Evolutionary conservation across 495 filamentous ascomycete genomes (phyloP).

Genomic region (Penicillium silybi): DNA sequence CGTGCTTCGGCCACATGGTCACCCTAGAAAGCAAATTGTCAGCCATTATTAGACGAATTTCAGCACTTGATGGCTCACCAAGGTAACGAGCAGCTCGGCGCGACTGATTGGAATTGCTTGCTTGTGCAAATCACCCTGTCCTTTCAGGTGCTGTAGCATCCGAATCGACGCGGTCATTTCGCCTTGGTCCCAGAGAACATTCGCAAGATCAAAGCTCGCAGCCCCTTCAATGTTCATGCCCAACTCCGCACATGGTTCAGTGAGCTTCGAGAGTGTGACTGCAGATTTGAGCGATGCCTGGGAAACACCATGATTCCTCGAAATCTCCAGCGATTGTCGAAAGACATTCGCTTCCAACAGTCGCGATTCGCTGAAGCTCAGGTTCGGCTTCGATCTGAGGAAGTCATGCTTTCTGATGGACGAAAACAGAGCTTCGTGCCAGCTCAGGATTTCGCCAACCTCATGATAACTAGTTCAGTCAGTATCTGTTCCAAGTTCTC

Average conservation of each 20-base stretch:
- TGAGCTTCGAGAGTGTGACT: slow-evolving; percentile 72
- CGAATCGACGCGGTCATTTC: slow-evolving; percentile 87
- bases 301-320: slow-evolving; percentile 69
- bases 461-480: slow-evolving; percentile 66
- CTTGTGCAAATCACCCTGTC: slow-evolving; percentile 56
- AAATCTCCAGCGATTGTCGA: slow-evolving; percentile 67
- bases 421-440: slow-evolving; percentile 76
- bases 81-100: slow-evolving; percentile 77
- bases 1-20: slow-evolving; percentile 86
- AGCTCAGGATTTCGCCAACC: slow-evolving; percentile 74
- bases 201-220: slow-evolving; percentile 73
- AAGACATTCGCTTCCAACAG: slow-evolving; percentile 69
- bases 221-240: slow-evolving; percentile 73
- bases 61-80: slow-evolving; percentile 48
- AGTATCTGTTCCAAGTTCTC: slow-evolving; percentile 13
- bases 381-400: slow-evolving; percentile 54
- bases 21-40: slow-evolving; percentile 42
- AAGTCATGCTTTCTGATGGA: slow-evolving; percentile 64
- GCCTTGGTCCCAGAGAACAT: slow-evolving; percentile 91
- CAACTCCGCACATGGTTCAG: slow-evolving; percentile 58
- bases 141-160: slow-evolving; percentile 73
- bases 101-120: slow-evolving; percentile 72
- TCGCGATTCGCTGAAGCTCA: slow-evolving; percentile 59
- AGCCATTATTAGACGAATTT: slow-evolving; percentile 7
- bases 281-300: slow-evolving; percentile 84